Evolutionary conservation across 805 yeast species (phyloP).

Genomic region (Lipomyces sp.): DNA sequence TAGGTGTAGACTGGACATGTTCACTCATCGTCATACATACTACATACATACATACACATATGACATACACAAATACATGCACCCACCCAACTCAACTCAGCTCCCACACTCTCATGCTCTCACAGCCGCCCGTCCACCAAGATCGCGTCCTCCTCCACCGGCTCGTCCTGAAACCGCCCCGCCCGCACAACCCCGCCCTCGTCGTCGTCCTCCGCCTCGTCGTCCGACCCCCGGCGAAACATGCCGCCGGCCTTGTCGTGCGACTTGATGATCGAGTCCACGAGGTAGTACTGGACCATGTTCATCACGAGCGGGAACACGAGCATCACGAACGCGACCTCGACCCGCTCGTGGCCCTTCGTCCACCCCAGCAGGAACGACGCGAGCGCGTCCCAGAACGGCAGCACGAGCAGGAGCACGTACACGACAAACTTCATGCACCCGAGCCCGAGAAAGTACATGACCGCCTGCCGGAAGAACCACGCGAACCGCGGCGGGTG

Average conservation of each 20-base stretch:
- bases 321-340: constrained; percentile 83
- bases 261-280: constrained; percentile 58
- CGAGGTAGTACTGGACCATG: constrained; percentile 51
- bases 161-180: constrained; percentile 18
- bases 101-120: too few relatives aligned
- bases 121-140: constrained; percentile 9
- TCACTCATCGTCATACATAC: too few relatives aligned
- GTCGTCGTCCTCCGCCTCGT: background rate
- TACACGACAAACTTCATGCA: constrained; percentile 62
- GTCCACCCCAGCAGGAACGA: constrained; percentile 81
- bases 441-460: constrained; percentile 63
- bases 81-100: too few relatives aligned
- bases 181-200: background rate
- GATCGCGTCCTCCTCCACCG: constrained; percentile 16
- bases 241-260: constrained; percentile 38
- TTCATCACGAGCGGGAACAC: constrained; percentile 48
- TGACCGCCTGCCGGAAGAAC: constrained; percentile 64
- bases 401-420: constrained; percentile 56
- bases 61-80: too few relatives aligned
- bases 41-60: too few relatives aligned
- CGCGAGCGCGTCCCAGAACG: constrained; percentile 66
- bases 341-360: constrained; percentile 72
- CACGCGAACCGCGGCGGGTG: constrained; percentile 55
- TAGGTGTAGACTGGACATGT: too few relatives aligned
- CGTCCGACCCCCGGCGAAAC: background rate